These are phyloP conservation scores for Cercophora samala DNA, from an alignment of 495 filamentous ascomycete genomes.

Conservation along the genomic window DNA sequence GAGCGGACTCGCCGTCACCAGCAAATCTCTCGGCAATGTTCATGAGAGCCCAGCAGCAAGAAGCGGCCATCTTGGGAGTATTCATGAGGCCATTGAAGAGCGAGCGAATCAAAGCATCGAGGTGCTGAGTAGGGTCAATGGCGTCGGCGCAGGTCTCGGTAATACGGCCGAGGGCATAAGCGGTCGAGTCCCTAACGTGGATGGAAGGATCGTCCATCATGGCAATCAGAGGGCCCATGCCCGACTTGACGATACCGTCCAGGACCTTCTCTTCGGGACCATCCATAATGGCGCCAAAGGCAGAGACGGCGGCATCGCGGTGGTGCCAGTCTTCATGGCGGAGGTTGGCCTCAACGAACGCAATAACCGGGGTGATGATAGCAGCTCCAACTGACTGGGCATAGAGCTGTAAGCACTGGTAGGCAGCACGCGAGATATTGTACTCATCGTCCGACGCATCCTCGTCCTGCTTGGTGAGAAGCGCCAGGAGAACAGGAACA, in stretches of 20 bases:
- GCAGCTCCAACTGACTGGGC: constrained; percentile 80
- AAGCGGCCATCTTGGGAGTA: constrained; percentile 93
- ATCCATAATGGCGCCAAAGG: constrained; percentile 99
- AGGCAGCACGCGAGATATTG: constrained; percentile 90
- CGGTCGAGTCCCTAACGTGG: constrained; percentile 94
- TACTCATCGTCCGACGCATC: constrained; percentile 96
- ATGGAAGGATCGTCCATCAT: constrained; percentile 95
- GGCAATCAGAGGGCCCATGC: constrained; percentile 77
- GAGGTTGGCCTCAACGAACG: constrained; percentile 88
- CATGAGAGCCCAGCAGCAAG: constrained; percentile 99
- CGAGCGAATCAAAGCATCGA: constrained; percentile 76
- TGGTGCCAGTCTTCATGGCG: constrained; percentile 87
- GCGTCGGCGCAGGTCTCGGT: constrained; percentile 85
- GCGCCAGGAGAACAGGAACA: constrained; percentile 80
- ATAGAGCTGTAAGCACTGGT: constrained; percentile 94
- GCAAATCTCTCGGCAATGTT: constrained; percentile 95
- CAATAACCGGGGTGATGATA: constrained; percentile 77
- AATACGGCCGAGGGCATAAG: constrained; percentile 92
- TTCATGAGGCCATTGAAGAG: constrained; percentile 89
- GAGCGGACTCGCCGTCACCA: constrained; percentile 67
- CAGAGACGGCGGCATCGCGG: constrained; percentile 91
- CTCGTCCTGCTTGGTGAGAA: constrained; percentile 95
- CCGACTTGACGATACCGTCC: constrained; percentile 91
- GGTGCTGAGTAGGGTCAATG: constrained; percentile 77
- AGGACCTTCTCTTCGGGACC: constrained; percentile 86